Base-by-base conservation (phyloP, 2,329 filamentous ascomycete genomes). In the Trichoderma oligosporum region DNA sequence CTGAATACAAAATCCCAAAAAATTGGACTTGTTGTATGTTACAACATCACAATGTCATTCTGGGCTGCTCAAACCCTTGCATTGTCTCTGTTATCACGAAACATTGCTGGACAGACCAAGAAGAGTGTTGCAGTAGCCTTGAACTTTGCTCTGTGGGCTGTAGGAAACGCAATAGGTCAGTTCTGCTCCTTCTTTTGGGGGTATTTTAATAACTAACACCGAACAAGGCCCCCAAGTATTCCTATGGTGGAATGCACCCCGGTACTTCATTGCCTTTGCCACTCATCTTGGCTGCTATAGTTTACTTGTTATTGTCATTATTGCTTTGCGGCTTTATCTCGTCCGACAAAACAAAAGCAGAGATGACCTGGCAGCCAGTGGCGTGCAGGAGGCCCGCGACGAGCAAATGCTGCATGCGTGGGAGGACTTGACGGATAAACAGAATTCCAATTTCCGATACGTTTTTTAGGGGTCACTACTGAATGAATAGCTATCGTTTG, bases 21-120 rank as follows among this genome's bases (percentile, higher is more conserved):
- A 20, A 54, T 54, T 12, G 51, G 51, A 14, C 51, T 54, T 14
- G 51, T 54, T 25, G 39, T 54, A 7, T 54, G 51, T 20, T 54
- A 54, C 3, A 54, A 54, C 36, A 54, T 54, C 7, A 45, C 51
- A 11, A 54, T 54, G 51, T 54, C 51, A 4, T 54, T 54, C n/a
- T 54, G 51, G 51, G 51, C 39, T 2, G 39, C 51, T 4, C 51
- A 54, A 44, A 54, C 51, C 8, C 31, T 54, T 12, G 51, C 51
- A 4, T 6, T 54, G 7, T 54, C 51, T 7, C 9, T 54, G n/a
- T n/a, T 54, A 2, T 54, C 51, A 4, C 39, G 51, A 36, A 54
- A 54, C 14, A 12, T 54, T 11, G 51, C 51, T 36, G 51, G 51
- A 27, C 51, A 54, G 14, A 54, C 51, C 1, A 54, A 54, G 27